Base-by-base conservation (phyloP, 2,329 filamentous ascomycete genomes). In the Ceratocystis lukuohia region DNA sequence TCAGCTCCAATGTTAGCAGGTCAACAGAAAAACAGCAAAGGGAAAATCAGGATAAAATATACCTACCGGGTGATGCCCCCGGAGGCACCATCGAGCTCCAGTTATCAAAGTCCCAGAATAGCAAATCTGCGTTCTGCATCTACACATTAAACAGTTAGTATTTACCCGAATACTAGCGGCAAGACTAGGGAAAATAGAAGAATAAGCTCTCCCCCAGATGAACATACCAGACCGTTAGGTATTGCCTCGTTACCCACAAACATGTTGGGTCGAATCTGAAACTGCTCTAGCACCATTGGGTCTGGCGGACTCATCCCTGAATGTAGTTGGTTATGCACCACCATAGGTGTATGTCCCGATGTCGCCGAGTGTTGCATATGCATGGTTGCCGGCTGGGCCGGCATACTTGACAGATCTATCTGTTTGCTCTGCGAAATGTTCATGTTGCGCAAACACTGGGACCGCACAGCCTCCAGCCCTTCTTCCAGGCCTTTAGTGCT, bases 381-480 rank as follows among this genome's bases (percentile, higher is more conserved):
- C 41, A 57, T 59, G 8, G 63, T 22, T 15, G 28, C 22, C 33
- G 50, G 25, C 30, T 37, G 48, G n/a, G 61, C 22, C 41, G 37
- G 61, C 45, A 62, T 59, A 25, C 57, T 25, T 33, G 65, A 62
- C n/a, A 62, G 22, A 15, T 41, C 30, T 10, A 72, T 69, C 28
- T 74, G 68, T 41, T 71, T 74, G 30, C 81, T 78, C 17, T 76
- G 74, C 50, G 71, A 80, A 57, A 76, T 72, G 56, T 77, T 78
- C 33, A 78, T 76, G 25, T 77, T 75, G 65, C 77, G 76, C 64
- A 80, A 70, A 57, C 79, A 79, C 2, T 74, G 74, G 8, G 81
- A 77, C 10, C 81, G 69, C n/a, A 80, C 75, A 3, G 72, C 69
- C 65, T 76, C 75, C 1, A 59, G 71, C 0, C 75, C 77, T 17